phyloP scores from a whole-genome alignment of 1,139 yeast species.

The Zygosaccharomyces sapae region DNA sequence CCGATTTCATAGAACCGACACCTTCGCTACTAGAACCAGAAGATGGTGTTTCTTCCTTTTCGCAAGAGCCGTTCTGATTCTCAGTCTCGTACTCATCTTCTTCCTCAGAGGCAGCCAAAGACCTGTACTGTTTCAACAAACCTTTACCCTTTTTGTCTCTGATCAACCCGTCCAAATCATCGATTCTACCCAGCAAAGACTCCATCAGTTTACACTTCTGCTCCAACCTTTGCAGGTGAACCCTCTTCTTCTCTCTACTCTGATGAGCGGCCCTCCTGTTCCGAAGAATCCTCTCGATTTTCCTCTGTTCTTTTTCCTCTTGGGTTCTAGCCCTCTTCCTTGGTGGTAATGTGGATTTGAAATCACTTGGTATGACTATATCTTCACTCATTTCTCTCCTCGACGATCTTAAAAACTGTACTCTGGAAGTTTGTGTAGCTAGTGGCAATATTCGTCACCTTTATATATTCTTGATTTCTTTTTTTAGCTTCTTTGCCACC shows the following conservation, averaged over 20 bases:
- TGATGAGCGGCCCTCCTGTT: conserved; percentile 98
- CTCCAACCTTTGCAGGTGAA: conserved; percentile 84
- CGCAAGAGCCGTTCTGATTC: not conserved
- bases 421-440: too few relatives aligned
- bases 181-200: conserved; percentile 24
- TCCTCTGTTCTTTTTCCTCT: conserved; percentile 95
- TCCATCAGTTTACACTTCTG: conserved; percentile 33
- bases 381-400: conserved; percentile 7
- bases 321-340: conserved; percentile 94
- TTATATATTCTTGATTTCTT: conserved; percentile 17
- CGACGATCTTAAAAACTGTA: not conserved
- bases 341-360: conserved; percentile 66
- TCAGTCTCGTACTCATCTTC: not conserved
- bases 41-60: not conserved
- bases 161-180: conserved; percentile 20
- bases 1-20: not conserved
- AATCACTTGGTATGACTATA: conserved; percentile 35
- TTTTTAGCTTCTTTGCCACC: conserved; percentile 6
- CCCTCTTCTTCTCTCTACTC: conserved; percentile 91
- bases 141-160: conserved; percentile 11
- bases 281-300: conserved; percentile 86
- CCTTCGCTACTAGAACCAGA: not conserved
- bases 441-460: conserved; percentile 6
- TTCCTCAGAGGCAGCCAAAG: conserved; percentile 3
- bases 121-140: conserved; percentile 10